phyloP scores from a whole-genome alignment of 768 basidiomycete species.

The Lactifluus hygrophoroides region DNA sequence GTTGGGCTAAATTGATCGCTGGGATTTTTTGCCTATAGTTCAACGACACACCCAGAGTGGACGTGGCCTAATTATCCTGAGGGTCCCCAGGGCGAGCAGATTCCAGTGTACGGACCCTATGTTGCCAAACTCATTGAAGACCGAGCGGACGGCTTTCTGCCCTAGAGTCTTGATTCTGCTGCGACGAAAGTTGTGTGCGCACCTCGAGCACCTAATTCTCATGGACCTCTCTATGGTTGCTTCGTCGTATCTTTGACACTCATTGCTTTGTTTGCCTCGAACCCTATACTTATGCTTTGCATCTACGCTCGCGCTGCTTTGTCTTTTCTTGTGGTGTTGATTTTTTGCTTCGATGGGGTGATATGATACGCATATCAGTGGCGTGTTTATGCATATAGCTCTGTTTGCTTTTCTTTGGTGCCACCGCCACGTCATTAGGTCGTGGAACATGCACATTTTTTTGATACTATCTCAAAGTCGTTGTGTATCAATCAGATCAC shows the following conservation, averaged over 20 bases:
- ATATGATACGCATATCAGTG: background rate
- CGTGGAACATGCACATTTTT: no score
- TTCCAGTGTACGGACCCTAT: slow-evolving; percentile 61
- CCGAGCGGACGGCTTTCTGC: slow-evolving; percentile 36
- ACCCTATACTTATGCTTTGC: background rate
- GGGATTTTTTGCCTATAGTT: slow-evolving; percentile 17
- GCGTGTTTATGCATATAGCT: no score
- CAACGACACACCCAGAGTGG: slow-evolving; percentile 39
- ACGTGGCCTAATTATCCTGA: slow-evolving; percentile 65
- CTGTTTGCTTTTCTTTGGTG: no score
- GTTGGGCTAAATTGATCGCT: background rate
- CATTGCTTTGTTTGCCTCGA: no score
- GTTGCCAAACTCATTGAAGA: slow-evolving; percentile 69
- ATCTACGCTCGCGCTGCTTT: background rate
- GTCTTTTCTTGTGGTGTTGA: background rate
- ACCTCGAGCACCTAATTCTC: no score
- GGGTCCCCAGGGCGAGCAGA: slow-evolving; percentile 73
- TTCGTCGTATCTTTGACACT: no score
- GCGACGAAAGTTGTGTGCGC: background rate
- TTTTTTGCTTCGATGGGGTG: background rate
- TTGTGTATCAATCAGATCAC: no score
- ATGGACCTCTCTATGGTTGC: no score
- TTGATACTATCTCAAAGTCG: no score
- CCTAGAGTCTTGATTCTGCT: background rate
- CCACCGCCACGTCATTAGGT: no score